Evolutionary conservation across 176 grass and related monocot genomes (phyloP), one percentile per base, ranked within the genome.

Genomic region (Echinochloa phyllopogon): DNA sequence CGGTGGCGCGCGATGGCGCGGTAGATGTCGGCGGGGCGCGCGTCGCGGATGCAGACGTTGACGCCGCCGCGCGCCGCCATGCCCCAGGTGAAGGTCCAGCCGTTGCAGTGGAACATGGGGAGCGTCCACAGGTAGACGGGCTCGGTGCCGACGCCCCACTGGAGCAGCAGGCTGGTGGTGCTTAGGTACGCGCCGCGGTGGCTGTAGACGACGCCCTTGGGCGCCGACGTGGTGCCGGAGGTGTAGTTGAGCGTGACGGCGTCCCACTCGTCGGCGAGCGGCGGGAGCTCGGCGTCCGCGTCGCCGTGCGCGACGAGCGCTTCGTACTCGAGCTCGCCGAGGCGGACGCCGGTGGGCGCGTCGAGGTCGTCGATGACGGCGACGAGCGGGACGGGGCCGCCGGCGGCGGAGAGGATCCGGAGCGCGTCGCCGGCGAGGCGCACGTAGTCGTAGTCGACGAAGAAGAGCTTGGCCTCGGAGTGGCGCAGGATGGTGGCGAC

Each of bases 51-150:
- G 78, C 85, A 95, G 25, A 95, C 78, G 79, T 92, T 95, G 77
- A 63, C 79, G 74, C 87, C 93, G 68, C 93, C 93, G 15, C 90
- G 85, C 0, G 88, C 93, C 14, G 93, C 93, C 45, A 92, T 61
- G 68, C 93, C 93, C 93, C 93, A 95, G 0, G 93, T 87, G 85
- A 95, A 92, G 16, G 89, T 90, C 93, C 93, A 95, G 4, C 93
- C 93, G 71, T 95, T 95, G 86, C 90, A 90, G 82, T 95, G 93
- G 87, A 95, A 95, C 93, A 95, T 95, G 71, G 93, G 93, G 10
- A 95, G 93, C 18, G 93, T 88, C 93, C 93, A 95, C 1, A 95
- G 82, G 76, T 95, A 95, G 16, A 95, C 90, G 13, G 93, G 90
- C 75, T 90, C 85, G 38, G 36, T 60, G 25, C 75, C 74, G 10